Conservation (phyloP, 2,329 filamentous ascomycete genomes). For the Nigrospora oryzae region DNA sequence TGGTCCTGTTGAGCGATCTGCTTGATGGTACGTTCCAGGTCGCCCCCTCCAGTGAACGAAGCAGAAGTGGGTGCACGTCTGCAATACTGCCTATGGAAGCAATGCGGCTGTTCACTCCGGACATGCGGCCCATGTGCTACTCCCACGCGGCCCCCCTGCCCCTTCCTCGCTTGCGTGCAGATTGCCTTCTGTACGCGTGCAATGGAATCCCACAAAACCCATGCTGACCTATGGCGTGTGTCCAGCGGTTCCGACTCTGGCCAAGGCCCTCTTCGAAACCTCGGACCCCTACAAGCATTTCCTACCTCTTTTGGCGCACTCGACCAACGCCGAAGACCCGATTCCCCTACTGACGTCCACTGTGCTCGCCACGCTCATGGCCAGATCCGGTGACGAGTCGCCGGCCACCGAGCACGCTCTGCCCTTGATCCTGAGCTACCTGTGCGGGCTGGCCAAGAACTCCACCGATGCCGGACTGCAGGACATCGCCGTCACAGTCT, state of each 20-base stretch:
- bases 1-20: slow-evolving; percentile 81
- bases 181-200: neutral
- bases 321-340: slow-evolving; percentile 65
- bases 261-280: slow-evolving; percentile 66
- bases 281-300: slow-evolving; percentile 75
- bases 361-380: slow-evolving; percentile 74
- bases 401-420: slow-evolving; percentile 63
- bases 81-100: too few species aligned
- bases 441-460: slow-evolving; percentile 75
- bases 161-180: too few species aligned
- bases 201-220: neutral
- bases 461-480: slow-evolving; percentile 76
- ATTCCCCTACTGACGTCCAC: slow-evolving; percentile 86
- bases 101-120: too few species aligned
- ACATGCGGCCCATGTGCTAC: too few species aligned
- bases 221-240: slow-evolving; percentile 5
- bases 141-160: too few species aligned
- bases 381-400: slow-evolving; percentile 54
- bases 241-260: slow-evolving; percentile 70
- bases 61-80: too few species aligned
- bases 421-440: slow-evolving; percentile 75
- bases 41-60: too few species aligned
- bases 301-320: slow-evolving; percentile 73
- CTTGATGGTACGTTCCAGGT: slow-evolving; percentile 64
- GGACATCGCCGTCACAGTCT: slow-evolving; percentile 90